Evolutionary conservation across 306 rosid genomes (phyloP).

Genomic region (Cicer arietinum): DNA sequence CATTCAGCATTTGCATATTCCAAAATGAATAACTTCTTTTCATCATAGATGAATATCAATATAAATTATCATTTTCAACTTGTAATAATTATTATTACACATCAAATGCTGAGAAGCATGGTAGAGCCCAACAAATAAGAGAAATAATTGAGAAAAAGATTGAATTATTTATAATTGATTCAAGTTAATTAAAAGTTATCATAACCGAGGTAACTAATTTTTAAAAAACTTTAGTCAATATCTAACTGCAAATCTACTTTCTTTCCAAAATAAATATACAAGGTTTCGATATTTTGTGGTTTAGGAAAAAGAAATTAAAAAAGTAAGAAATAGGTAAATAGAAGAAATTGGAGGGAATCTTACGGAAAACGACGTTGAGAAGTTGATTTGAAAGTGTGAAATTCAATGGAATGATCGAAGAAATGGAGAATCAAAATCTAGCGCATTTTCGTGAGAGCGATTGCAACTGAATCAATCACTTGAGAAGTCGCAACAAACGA

Average conservation of each 20-base stretch:
- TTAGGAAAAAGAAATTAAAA: background rate
- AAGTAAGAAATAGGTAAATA: background rate
- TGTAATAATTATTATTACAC: background rate
- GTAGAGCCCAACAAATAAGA: no score
- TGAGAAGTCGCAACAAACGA: background rate
- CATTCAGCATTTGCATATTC: background rate
- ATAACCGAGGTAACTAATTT: no score
- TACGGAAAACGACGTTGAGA: slow-evolving; percentile 4
- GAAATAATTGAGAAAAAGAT: no score
- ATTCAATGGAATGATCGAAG: background rate
- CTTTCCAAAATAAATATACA: slow-evolving; percentile 5
- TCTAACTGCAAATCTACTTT: background rate
- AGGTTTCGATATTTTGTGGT: background rate
- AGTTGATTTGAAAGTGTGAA: background rate
- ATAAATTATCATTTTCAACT: background rate
- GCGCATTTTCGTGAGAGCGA: slow-evolving; percentile 12
- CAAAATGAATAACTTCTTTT: background rate
- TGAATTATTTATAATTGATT: no score
- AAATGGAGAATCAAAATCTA: slow-evolving; percentile 7
- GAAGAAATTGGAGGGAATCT: slow-evolving; percentile 12
- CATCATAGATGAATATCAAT: background rate
- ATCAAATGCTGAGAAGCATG: no score
- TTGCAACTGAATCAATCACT: slow-evolving; percentile 8
- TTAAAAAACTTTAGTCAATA: no score
- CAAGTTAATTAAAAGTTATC: no score